Conservation (phyloP, 2,329 filamentous ascomycete species). For the Pestalotiopsis sp. region DNA sequence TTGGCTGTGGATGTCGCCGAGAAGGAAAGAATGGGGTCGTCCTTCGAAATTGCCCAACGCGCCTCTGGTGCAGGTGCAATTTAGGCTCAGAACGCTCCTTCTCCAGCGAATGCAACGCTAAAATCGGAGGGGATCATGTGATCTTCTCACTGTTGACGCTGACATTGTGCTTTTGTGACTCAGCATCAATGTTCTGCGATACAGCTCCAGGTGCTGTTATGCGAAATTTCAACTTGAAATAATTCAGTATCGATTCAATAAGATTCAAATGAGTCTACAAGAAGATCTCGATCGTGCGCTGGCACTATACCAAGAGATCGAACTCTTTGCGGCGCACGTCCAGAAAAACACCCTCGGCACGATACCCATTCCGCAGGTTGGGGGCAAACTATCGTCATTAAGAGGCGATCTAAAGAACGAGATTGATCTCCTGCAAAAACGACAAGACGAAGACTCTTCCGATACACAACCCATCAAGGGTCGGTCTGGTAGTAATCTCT, state of each 20-base stretch:
- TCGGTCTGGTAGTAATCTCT: constrained; percentile 23
- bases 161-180: neutral
- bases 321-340: constrained; percentile 14
- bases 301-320: constrained; percentile 11
- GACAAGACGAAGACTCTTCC: neutral
- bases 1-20: neutral
- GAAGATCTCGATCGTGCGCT: constrained; percentile 5
- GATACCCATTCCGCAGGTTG: constrained; percentile 7
- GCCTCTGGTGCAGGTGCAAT: neutral
- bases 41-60: neutral
- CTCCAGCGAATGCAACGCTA: neutral
- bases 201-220: neutral
- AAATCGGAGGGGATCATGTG: neutral
- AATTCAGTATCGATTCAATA: neutral
- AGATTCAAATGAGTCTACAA: neutral
- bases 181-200: neutral
- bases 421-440: constrained; percentile 6
- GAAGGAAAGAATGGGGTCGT: neutral
- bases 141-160: neutral
- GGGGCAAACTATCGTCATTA: constrained; percentile 5
- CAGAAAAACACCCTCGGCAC: neutral
- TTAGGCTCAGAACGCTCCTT: neutral
- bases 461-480: neutral
- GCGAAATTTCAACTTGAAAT: neutral
- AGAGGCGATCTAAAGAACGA: constrained; percentile 10